These are phyloP conservation scores for Penicillium verrucosum DNA, from an alignment of 2,329 filamentous ascomycete species.

Conservation along the genomic window DNA sequence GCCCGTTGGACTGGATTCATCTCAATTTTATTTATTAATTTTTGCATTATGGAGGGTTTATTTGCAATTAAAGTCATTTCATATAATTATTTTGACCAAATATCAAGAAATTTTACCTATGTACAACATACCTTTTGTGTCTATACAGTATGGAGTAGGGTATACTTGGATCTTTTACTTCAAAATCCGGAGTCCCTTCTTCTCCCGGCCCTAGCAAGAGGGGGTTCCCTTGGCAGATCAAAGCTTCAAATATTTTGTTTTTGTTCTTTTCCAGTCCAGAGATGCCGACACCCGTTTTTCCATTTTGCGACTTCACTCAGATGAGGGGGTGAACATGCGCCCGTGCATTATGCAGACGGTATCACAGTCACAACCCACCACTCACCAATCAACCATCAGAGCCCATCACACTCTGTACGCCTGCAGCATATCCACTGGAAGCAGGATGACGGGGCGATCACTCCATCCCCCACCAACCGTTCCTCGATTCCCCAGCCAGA, in stretches of 20 bases:
- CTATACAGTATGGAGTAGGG: no score
- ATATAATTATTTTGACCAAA: not conserved
- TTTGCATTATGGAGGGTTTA: conserved; percentile 3
- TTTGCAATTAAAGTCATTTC: not conserved
- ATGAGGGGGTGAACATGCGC: conserved; percentile 8
- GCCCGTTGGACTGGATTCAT: not conserved
- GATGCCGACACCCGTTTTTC: not conserved
- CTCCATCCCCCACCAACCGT: conserved; percentile 10
- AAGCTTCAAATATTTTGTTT: not conserved
- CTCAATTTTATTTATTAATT: not conserved
- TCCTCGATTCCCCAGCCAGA: not conserved
- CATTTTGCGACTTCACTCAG: not conserved
- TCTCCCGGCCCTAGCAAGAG: not conserved
- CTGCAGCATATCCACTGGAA: conserved; percentile 9
- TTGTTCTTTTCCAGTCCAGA: not conserved
- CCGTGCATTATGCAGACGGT: conserved; percentile 26
- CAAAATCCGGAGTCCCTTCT: not conserved
- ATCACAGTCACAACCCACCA: conserved; percentile 34
- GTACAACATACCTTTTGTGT: no score
- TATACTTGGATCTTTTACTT: not conserved
- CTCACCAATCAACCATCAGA: conserved; percentile 23
- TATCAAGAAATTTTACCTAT: not conserved
- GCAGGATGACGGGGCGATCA: conserved; percentile 5
- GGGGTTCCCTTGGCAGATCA: not conserved
- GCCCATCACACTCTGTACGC: conserved; percentile 22